Evolutionary conservation across 2,329 filamentous ascomycete species (phyloP).

Genomic region (Xylariaceae sp.): DNA sequence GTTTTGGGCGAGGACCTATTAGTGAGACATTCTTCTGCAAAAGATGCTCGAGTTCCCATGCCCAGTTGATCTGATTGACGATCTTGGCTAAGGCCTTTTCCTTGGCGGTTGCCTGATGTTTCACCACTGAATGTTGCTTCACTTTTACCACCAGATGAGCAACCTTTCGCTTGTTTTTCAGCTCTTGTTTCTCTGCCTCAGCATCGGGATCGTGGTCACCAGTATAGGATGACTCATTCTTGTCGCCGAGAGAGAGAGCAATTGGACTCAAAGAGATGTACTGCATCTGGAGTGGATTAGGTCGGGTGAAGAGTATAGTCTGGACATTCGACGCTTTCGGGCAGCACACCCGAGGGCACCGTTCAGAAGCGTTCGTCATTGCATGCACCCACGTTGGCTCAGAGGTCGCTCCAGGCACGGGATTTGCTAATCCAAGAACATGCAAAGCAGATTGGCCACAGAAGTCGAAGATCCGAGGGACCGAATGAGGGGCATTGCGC

Average conservation of each 20-base stretch:
- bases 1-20: constrained; percentile 75
- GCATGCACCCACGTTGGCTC: constrained; percentile 70
- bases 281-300: constrained; percentile 85
- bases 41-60: constrained; percentile 80
- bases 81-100: constrained; percentile 79
- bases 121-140: constrained; percentile 80
- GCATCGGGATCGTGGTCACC: constrained; percentile 58
- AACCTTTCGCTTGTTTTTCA: constrained; percentile 56
- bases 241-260: constrained; percentile 78
- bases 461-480: constrained; percentile 76
- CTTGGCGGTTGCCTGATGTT: constrained; percentile 73
- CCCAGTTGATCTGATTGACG: constrained; percentile 93
- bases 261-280: constrained; percentile 93
- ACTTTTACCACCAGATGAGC: constrained; percentile 78
- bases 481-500: constrained; percentile 75
- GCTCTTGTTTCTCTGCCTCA: constrained; percentile 67
- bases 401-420: constrained; percentile 47
- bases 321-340: constrained; percentile 73
- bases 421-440: constrained; percentile 81
- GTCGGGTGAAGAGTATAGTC: constrained; percentile 84
- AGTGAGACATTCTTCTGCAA: constrained; percentile 88
- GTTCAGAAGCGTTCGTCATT: constrained; percentile 49
- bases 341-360: constrained; percentile 71
- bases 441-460: constrained; percentile 82
- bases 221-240: constrained; percentile 43